Percentiles rank a stretch among this genome's conserved stretches.
Conservation (phyloP, 306 rosid genomes). For the Dryas drummondii region DNA sequence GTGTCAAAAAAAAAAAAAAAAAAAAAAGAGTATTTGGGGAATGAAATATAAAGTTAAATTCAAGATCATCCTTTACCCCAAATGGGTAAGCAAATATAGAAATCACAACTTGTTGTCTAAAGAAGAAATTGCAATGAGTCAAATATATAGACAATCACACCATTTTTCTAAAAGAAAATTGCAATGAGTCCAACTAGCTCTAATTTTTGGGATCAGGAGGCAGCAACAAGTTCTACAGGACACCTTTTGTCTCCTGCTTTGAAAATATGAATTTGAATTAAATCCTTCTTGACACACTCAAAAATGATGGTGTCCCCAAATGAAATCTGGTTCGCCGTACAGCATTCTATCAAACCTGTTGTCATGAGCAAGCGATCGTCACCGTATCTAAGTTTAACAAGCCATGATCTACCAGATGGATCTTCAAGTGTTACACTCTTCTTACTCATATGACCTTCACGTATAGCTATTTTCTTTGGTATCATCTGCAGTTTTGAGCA, state of each 20-base stretch:
- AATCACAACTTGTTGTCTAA: too few species aligned
- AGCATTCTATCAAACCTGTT: background rate
- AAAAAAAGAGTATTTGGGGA: too few species aligned
- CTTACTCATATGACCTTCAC: background rate
- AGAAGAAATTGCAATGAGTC: too few species aligned
- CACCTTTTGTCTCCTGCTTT: background rate
- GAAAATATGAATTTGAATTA: background rate
- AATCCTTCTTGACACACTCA: background rate
- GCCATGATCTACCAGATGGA: background rate
- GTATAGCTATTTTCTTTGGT: background rate
- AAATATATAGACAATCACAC: too few species aligned
- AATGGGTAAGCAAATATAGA: too few species aligned
- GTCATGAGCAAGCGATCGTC: background rate
- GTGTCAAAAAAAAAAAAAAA: too few species aligned
- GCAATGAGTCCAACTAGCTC: background rate
- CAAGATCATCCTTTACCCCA: too few species aligned
- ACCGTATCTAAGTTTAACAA: background rate
- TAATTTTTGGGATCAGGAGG: background rate
- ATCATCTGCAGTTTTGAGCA: background rate
- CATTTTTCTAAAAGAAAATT: too few species aligned
- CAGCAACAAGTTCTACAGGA: background rate
- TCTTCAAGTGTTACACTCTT: background rate
- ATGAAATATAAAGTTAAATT: too few species aligned
- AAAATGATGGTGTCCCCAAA: background rate
- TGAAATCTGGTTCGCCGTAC: background rate